A percentile compares a stretch with the other conserved stretches of the same genome.
Evolutionary conservation across 2,329 filamentous ascomycete genomes (phyloP).

Genomic region (Paracoccidioides lutzii): DNA sequence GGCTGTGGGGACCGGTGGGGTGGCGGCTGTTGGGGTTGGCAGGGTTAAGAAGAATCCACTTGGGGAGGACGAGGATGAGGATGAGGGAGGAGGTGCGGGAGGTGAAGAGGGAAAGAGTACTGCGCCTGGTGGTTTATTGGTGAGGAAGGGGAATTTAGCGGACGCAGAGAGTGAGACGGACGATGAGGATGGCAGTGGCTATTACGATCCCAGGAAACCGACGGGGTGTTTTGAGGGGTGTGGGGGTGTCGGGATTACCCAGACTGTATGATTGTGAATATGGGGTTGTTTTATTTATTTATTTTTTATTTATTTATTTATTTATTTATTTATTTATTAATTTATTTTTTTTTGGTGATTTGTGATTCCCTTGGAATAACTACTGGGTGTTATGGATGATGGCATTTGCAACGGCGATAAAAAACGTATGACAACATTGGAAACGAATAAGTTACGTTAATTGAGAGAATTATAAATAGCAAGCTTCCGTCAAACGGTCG

Average conservation of each 20-base stretch:
- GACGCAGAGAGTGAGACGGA: slow-evolving; percentile 60
- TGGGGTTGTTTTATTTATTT: not conserved
- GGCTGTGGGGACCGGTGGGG: slow-evolving; percentile 32
- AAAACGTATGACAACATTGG: not conserved
- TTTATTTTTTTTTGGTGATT: too few species aligned
- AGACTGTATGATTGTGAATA: not conserved
- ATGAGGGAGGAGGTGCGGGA: slow-evolving; percentile 17
- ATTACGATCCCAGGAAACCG: slow-evolving; percentile 41
- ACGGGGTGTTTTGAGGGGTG: slow-evolving; percentile 37
- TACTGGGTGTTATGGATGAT: not conserved
- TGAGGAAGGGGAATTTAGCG: slow-evolving; percentile 24
- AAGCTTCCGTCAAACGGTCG: not conserved
- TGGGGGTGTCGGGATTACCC: slow-evolving; percentile 11
- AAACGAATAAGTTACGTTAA: not conserved
- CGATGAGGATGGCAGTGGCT: slow-evolving; percentile 32
- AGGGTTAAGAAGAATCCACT: slow-evolving; percentile 30
- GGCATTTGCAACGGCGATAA: not conserved
- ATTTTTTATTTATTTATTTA: too few species aligned
- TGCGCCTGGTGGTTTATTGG: not conserved
- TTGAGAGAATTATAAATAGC: not conserved
- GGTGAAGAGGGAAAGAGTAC: slow-evolving; percentile 11
- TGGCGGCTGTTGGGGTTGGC: slow-evolving; percentile 10
- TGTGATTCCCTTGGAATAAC: too few species aligned
- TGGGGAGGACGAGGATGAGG: slow-evolving; percentile 30
- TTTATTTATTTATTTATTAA: too few species aligned